Evolutionary conservation across 371 early-diverging fungal species (phyloP).

Genomic region (Mortierella sp.): DNA sequence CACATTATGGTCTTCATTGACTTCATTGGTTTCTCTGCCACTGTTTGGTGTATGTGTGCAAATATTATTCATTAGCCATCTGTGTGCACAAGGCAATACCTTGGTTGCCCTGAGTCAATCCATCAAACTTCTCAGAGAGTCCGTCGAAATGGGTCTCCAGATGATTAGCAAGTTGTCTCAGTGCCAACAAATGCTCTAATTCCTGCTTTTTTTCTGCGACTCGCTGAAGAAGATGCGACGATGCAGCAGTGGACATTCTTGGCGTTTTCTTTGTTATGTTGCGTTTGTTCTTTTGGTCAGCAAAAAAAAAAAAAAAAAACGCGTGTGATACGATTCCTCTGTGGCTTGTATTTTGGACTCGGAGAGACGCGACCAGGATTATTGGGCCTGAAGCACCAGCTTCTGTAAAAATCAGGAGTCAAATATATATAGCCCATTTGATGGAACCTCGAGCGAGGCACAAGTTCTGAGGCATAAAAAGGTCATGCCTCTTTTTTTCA

Average conservation of each 20-base stretch:
- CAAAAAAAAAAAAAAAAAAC: no score
- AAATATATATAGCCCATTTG: no score
- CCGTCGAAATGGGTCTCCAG: slow-evolving; percentile 45
- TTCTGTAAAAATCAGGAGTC: no score
- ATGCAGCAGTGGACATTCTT: slow-evolving; percentile 15
- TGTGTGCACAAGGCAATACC: slow-evolving; percentile 24
- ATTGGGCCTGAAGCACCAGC: no score
- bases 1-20: no score
- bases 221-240: slow-evolving; percentile 30
- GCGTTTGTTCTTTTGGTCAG: not conserved
- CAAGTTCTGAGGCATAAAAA: no score
- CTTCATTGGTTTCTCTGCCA: no score
- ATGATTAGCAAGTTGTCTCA: slow-evolving; percentile 36
- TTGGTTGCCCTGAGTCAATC: slow-evolving; percentile 39
- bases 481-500: not conserved
- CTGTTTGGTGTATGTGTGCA: no score
- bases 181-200: slow-evolving; percentile 28
- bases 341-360: no score
- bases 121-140: slow-evolving; percentile 45
- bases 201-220: slow-evolving; percentile 42
- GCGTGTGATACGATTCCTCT: no score
- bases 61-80: not conserved
- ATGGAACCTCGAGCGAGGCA: no score
- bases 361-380: no score
- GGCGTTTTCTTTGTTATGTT: not conserved